phyloP scores from a whole-genome alignment of 2,329 filamentous ascomycete genomes.

The Penicillium decumbens region DNA sequence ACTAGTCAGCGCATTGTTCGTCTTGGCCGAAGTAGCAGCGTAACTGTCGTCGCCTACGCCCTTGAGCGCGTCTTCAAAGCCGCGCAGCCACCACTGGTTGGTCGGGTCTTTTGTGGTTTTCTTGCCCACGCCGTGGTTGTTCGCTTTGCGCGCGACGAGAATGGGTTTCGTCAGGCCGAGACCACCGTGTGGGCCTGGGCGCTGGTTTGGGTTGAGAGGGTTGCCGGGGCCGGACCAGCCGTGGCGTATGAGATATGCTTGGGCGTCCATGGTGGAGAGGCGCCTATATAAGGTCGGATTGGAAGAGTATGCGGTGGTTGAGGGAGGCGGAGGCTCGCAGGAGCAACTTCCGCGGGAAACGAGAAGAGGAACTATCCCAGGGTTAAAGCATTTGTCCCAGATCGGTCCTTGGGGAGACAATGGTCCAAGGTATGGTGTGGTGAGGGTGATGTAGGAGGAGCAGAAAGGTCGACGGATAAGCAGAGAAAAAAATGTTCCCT shows the following conservation, averaged over 20 bases:
- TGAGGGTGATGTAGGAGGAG: not conserved
- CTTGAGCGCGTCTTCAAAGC: constrained; percentile 86
- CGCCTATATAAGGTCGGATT: not conserved
- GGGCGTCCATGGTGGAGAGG: constrained; percentile 64
- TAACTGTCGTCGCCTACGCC: constrained; percentile 60
- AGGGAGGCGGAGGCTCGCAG: not conserved
- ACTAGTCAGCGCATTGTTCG: constrained; percentile 44
- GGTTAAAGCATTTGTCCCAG: not conserved
- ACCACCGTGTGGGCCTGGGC: constrained; percentile 52
- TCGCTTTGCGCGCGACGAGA: constrained; percentile 74
- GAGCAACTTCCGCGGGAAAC: not conserved
- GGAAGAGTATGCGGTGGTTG: not conserved
- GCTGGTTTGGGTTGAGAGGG: constrained; percentile 67
- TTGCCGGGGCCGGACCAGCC: constrained; percentile 89
- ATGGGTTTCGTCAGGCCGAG: constrained; percentile 79
- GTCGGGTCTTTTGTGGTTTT: constrained; percentile 59
- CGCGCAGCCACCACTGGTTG: constrained; percentile 96
- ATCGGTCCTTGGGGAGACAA: not conserved
- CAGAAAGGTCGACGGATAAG: constrained; percentile 7
- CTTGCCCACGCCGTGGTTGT: constrained; percentile 76
- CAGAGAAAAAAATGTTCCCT: constrained; percentile 4
- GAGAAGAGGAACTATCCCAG: not conserved
- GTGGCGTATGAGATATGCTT: constrained; percentile 74
- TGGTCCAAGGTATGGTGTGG: not conserved
- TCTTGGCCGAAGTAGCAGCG: constrained; percentile 53